Evolutionary conservation across 2,329 filamentous ascomycete genomes (phyloP).

Genomic region (Fusarium sp.): DNA sequence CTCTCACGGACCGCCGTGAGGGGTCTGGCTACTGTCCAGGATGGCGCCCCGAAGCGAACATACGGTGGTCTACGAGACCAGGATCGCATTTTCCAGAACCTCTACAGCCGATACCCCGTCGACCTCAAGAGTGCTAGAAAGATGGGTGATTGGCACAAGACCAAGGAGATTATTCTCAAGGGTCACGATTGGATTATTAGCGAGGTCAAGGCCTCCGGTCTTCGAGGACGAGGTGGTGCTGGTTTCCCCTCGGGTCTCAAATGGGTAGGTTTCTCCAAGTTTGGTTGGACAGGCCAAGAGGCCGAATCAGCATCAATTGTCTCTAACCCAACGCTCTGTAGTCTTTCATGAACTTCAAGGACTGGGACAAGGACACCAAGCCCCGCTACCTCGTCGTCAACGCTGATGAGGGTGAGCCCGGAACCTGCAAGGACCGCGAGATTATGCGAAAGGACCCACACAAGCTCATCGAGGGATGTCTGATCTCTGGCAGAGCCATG

Average conservation of each 20-base stretch:
- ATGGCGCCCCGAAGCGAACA: conserved; percentile 75
- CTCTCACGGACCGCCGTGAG: conserved; percentile 66
- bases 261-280: conserved; percentile 77
- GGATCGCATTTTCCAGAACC: conserved; percentile 98
- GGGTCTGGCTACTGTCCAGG: conserved; percentile 84
- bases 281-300: conserved; percentile 24
- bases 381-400: conserved; percentile 98
- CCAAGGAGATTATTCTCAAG: conserved; percentile 97
- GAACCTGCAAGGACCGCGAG: conserved; percentile 99
- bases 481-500: conserved; percentile 97
- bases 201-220: conserved; percentile 95
- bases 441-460: conserved; percentile 99
- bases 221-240: conserved; percentile 95
- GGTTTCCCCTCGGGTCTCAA: conserved; percentile 98
- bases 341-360: conserved; percentile 99
- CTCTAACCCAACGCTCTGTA: conserved; percentile 55
- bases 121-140: conserved; percentile 96
- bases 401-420: conserved; percentile 97
- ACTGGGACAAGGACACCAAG: conserved; percentile 97
- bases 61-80: conserved; percentile 94
- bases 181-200: conserved; percentile 99
- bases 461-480: conserved; percentile 97
- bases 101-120: conserved; percentile 92
- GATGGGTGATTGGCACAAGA: conserved; percentile 99
- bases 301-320: conserved; percentile 42